Evolutionary conservation across 164 flowering plant species (phyloP).

Genomic region (Vitis amurensis): DNA sequence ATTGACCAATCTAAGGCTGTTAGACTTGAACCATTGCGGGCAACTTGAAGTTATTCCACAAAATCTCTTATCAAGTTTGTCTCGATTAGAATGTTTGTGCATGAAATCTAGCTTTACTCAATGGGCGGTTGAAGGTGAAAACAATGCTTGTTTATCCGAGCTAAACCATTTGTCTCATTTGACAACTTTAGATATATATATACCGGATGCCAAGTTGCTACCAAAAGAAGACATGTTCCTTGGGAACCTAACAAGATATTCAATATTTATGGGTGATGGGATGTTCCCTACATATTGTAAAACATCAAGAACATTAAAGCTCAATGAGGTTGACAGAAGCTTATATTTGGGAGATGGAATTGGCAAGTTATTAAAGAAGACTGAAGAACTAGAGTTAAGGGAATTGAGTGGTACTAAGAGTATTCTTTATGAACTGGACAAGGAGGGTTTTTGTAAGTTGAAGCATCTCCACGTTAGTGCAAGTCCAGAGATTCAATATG

Average conservation of each 20-base stretch:
- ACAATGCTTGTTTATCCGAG: constrained; percentile 21
- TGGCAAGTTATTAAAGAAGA: background rate
- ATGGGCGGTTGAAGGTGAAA: constrained; percentile 9
- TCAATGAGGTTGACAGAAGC: background rate
- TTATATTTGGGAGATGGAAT: background rate
- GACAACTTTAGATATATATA: background rate
- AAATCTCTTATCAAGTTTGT: constrained; percentile 10
- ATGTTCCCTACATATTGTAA: background rate
- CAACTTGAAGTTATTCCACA: constrained; percentile 13
- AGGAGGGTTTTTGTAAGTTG: constrained; percentile 5
- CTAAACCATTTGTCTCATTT: background rate
- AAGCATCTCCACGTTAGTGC: constrained; percentile 6
- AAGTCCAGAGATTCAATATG: background rate
- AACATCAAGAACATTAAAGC: background rate
- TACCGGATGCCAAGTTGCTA: background rate
- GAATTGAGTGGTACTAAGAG: too few relatives aligned
- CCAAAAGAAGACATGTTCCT: background rate
- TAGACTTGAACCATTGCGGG: constrained; percentile 11
- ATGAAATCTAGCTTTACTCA: constrained; percentile 2
- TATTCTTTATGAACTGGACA: background rate
- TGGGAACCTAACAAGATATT: background rate
- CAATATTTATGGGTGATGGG: background rate
- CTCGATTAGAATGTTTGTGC: constrained; percentile 20
- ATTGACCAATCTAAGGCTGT: constrained; percentile 12
- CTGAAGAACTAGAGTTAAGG: background rate